These are phyloP conservation scores for Pleurotus ostreatus DNA, from an alignment of 768 basidiomycete species.

Conservation along the genomic window DNA sequence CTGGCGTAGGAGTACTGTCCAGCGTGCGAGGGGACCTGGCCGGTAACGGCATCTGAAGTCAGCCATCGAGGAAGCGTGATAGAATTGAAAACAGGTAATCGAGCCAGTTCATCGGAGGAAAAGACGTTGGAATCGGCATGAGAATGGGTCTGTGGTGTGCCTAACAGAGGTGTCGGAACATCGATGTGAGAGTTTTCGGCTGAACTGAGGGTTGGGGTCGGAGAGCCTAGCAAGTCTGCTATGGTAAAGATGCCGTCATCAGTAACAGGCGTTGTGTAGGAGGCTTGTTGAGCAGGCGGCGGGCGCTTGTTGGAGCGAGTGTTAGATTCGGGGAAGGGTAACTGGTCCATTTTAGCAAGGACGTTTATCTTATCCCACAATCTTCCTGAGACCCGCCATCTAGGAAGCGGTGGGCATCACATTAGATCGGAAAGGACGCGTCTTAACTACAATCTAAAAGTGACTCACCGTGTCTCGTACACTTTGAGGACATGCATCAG, in stretches of 20 bases:
- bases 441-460: too few relatives aligned
- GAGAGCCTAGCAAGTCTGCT: not conserved
- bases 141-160: not conserved
- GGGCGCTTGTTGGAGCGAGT: not conserved
- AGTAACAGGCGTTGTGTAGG: too few relatives aligned
- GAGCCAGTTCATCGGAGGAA: not conserved
- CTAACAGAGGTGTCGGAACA: not conserved
- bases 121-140: not conserved
- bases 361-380: slow-evolving; percentile 8
- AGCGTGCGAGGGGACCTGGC: too few relatives aligned
- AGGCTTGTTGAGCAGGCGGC: not conserved
- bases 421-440: not conserved
- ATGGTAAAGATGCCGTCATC: not conserved
- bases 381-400: slow-evolving; percentile 16
- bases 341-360: not conserved
- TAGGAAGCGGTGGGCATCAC: not conserved
- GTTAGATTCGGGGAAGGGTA: not conserved
- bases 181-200: not conserved
- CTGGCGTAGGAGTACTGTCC: too few relatives aligned
- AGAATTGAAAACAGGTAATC: not conserved
- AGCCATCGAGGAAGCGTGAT: too few relatives aligned
- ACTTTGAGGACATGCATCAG: slow-evolving; percentile 32
- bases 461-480: slow-evolving; percentile 15
- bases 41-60: too few relatives aligned
- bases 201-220: not conserved